phyloP scores from a whole-genome alignment of 768 basidiomycete genomes.

The Phanerochaete carnosa region DNA sequence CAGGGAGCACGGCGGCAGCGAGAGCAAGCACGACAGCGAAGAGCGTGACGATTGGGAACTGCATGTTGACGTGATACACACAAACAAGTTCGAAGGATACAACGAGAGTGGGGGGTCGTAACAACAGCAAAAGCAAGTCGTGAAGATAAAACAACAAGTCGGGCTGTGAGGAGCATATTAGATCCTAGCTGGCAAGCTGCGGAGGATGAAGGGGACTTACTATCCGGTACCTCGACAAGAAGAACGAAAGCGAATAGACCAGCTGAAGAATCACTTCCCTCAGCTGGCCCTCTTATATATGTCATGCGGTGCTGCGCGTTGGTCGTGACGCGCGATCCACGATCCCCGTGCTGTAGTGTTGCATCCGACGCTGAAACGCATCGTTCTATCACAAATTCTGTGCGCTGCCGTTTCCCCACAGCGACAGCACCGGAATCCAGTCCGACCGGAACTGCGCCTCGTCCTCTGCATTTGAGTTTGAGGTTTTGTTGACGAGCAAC shows the following conservation, averaged over 20 bases:
- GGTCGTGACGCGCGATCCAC: neutral
- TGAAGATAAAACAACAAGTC: neutral
- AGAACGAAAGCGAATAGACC: neutral
- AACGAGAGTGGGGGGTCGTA: neutral
- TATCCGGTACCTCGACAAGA: constrained; percentile 4
- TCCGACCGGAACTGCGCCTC: no score
- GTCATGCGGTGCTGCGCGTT: neutral
- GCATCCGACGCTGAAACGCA: neutral
- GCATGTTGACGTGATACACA: neutral
- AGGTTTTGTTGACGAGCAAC: no score
- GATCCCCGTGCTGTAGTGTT: neutral
- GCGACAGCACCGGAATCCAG: no score
- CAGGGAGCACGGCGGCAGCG: neutral
- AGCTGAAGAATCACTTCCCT: neutral
- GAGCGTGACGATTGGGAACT: neutral
- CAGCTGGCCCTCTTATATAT: neutral
- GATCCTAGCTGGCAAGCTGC: neutral
- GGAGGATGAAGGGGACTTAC: neutral
- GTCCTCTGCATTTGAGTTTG: no score
- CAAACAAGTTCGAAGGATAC: no score
- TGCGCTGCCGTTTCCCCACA: no score
- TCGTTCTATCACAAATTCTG: neutral
- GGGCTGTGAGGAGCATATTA: neutral
- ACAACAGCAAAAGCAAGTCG: neutral
- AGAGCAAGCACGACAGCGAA: neutral